phyloP scores from a whole-genome alignment of 768 basidiomycete species.

The Leucocoprinus leucothites region DNA sequence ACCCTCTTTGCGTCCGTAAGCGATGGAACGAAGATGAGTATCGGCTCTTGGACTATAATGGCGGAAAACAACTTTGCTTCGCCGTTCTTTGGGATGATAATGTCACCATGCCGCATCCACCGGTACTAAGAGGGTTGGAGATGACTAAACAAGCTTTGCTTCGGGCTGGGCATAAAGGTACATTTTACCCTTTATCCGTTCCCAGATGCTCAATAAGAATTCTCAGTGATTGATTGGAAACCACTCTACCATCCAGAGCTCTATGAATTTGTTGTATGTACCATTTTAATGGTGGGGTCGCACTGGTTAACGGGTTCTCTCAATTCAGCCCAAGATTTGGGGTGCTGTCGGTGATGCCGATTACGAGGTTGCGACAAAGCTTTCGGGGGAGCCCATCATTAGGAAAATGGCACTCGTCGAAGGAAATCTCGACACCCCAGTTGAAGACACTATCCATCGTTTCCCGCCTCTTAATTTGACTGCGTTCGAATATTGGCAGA shows the following conservation, averaged over 20 bases:
- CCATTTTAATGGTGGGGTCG: not conserved
- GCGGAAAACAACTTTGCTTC: conserved; percentile 50
- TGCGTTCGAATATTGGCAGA: conserved; percentile 67
- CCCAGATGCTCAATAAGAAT: not conserved
- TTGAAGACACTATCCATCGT: conserved; percentile 20
- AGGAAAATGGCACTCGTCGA: conserved; percentile 39
- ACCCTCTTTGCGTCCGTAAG: conserved; percentile 56
- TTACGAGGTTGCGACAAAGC: conserved; percentile 30
- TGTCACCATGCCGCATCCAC: conserved; percentile 58
- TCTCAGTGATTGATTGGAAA: conserved; percentile 67
- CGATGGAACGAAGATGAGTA: conserved; percentile 63
- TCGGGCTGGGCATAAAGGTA: conserved; percentile 65
- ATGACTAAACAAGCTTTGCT: conserved; percentile 52
- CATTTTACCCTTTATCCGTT: not conserved
- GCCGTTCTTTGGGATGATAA: conserved; percentile 69
- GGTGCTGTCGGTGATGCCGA: conserved; percentile 48
- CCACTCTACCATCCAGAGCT: conserved; percentile 52
- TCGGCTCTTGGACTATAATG: conserved; percentile 53
- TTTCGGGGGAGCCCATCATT: conserved; percentile 54
- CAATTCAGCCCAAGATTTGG: conserved; percentile 37
- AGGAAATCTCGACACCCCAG: conserved; percentile 14
- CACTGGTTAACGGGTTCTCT: not conserved
- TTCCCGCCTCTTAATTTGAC: conserved; percentile 28
- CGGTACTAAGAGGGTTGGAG: conserved; percentile 58
- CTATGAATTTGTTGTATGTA: conserved; percentile 25